Evolutionary conservation across 208 protist genomes (phyloP), one percentile per base, ranked within the genome.

Genomic region (Strigomonas culicis): DNA sequence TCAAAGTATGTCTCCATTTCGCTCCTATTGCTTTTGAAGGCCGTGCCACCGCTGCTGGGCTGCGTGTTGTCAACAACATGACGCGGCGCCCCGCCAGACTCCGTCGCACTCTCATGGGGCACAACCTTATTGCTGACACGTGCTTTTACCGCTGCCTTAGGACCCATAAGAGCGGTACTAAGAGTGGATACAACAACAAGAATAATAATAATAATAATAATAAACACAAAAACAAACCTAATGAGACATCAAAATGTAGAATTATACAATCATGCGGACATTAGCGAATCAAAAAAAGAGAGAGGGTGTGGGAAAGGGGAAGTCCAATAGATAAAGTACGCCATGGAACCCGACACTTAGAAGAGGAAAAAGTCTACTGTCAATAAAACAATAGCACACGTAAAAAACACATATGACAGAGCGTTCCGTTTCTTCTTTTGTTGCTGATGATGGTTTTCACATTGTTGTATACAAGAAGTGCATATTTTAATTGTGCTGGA

Each of bases 1-100:
- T 94, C 84, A 68, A 88, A 94, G 25, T 75, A 30, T 7, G 34
- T 28, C 53, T 92, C 88, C 75, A 89, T 84, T 32, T 91, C 84
- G 43, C 57, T 85, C 15, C 82, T 63, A 17, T 55, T 62, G 7
- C 57, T 44, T 21, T 70, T 71, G 22, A 51, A 67, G 22, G 50
- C 49, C 51, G 59, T 30, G 31, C 36, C 21, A 62, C 51, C 32
- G 36, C 25, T 15, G 1, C 44, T 31, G 0, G 24, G 55, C 30
- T 34, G 31, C 21, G 27, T 21, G 25, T 66, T 21, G 25, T 66
- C 43, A 25, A 65, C 62, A 13, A 55, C 52, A 7, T 57, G n/a
- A 10, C 8, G 21, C 4, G 6, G n/a, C 7, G 6, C 21, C 22
- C 49, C 22, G 25, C 49, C 6, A 15, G 44, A 6, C 19, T 24